Percentiles rank a stretch among this genome's conserved stretches.
Evolutionary conservation across 176 grass and related monocot genomes (phyloP).

Genomic region (Poa annua): DNA sequence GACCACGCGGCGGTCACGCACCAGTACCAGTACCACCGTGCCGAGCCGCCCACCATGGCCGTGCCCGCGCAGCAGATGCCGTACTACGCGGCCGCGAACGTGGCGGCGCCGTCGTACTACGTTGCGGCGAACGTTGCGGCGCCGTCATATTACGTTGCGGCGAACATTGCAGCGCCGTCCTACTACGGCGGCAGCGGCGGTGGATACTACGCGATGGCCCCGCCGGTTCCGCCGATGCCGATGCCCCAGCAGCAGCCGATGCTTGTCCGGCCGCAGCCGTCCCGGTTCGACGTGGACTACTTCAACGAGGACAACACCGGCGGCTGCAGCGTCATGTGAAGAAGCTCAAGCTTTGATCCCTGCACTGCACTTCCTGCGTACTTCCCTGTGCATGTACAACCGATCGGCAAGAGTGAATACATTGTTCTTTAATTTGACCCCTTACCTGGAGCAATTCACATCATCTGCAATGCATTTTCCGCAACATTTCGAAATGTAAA

Average conservation of each 20-base stretch:
- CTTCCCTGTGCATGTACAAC: not conserved
- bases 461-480: not conserved
- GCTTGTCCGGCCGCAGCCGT: slow-evolving; percentile 54
- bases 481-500: not conserved
- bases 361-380: not conserved
- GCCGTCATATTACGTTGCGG: slow-evolving; percentile 51
- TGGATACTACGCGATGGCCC: slow-evolving; percentile 43
- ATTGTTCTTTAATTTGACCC: not conserved
- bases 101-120: slow-evolving; percentile 48
- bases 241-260: not conserved
- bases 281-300: slow-evolving; percentile 71
- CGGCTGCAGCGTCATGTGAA: slow-evolving; percentile 79
- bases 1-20: slow-evolving; percentile 25
- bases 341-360: slow-evolving; percentile 13
- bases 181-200: slow-evolving; percentile 42
- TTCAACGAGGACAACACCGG: slow-evolving; percentile 76
- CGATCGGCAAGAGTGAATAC: not conserved
- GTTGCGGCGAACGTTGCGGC: slow-evolving; percentile 30
- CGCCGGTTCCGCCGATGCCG: not conserved
- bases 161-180: slow-evolving; percentile 40
- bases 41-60: slow-evolving; percentile 58
- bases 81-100: slow-evolving; percentile 47
- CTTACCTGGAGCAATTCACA: not conserved
- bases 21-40: slow-evolving; percentile 42
- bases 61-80: slow-evolving; percentile 52